Evolutionary conservation across 306 rosid genomes (phyloP), one percentile per base, ranked within the genome.

Genomic region (Vigna mungo): DNA sequence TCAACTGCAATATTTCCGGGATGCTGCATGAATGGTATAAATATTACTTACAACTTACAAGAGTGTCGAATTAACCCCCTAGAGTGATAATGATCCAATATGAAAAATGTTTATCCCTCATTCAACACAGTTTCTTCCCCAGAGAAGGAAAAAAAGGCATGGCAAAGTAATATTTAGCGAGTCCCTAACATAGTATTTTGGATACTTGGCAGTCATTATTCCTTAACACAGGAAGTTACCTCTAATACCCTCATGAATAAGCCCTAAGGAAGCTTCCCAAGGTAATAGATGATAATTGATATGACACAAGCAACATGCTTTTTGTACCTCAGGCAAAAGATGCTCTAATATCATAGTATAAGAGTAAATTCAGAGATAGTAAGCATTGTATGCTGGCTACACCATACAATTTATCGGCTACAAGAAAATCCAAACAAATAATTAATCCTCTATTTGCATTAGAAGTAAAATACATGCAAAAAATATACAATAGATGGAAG

Each of bases 1-100:
- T 96, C 99, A 25, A 96, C 99, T 41, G 98, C 99, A 85, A 96
- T 96, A 78, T 96, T 96, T 83, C 98, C 98, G 46, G 99, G 99
- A 80, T 96, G 99, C 99, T 96, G 88, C 86, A 79, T 74, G 49
- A 51, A 85, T 67, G 65, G 77, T 34, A 68, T 25, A 73, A 23
- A 48, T 17, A 71, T 71, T 39, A 41, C 12, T 67, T 47, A 74
- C 43, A 34, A 18, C 43, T 37, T 37, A 39, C 13, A 41, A 47
- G 59, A 64, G 81, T 21, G 69, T 51, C 60, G 41, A 34, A 69
- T 48, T 25, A n/a, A 82, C 27, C 67, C 74, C 62, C 78, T 69
- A 25, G 12, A 68, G 58, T 54, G 17, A 72, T 66, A 78, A 41
- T 76, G 44, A 80, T 49, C 60, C 78, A 75, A 59, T 63, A 66